A percentile compares a stretch with the other conserved stretches of the same genome.
phyloP scores from a whole-genome alignment of 768 basidiomycete genomes.

The Tubosaeta sp. region DNA sequence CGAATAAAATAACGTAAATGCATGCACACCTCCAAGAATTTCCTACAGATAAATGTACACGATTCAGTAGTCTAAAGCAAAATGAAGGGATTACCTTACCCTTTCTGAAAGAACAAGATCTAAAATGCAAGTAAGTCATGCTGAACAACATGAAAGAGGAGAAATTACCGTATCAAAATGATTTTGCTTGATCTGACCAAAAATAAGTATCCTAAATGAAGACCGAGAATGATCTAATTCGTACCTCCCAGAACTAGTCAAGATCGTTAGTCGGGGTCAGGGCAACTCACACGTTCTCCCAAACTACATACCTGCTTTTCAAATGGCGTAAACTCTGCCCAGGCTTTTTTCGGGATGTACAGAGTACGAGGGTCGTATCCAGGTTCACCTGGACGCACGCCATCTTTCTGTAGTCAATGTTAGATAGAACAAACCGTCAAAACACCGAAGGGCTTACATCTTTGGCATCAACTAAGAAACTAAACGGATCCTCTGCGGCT shows the following conservation, averaged over 20 bases:
- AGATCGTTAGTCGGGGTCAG: not conserved
- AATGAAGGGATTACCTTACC: slow-evolving; percentile 41
- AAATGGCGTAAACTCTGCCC: slow-evolving; percentile 88
- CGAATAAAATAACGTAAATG: not conserved
- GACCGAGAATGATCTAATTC: slow-evolving; percentile 18
- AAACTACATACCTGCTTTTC: slow-evolving; percentile 68
- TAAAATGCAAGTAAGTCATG: slow-evolving; percentile 25
- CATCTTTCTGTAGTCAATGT: slow-evolving; percentile 61
- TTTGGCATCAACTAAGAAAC: slow-evolving; percentile 64
- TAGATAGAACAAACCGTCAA: not conserved
- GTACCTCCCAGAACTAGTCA: slow-evolving; percentile 68
- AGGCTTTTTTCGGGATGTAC: slow-evolving; percentile 69
- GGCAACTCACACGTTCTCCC: not conserved
- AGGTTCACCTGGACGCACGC: slow-evolving; percentile 68
- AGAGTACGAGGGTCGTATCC: slow-evolving; percentile 91
- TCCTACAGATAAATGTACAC: slow-evolving; percentile 41
- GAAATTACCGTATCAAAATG: slow-evolving; percentile 84
- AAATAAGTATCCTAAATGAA: slow-evolving; percentile 5
- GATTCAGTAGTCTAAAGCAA: not conserved
- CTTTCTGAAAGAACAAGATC: slow-evolving; percentile 98
- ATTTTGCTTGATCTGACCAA: slow-evolving; percentile 89
- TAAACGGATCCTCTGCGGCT: slow-evolving; percentile 68
- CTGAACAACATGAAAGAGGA: slow-evolving; percentile 7
- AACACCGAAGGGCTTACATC: slow-evolving; percentile 49
- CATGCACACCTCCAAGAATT: slow-evolving; percentile 67